Base-by-base conservation (phyloP, 1,284 basidiomycete genomes). In the Cerrena zonata region DNA sequence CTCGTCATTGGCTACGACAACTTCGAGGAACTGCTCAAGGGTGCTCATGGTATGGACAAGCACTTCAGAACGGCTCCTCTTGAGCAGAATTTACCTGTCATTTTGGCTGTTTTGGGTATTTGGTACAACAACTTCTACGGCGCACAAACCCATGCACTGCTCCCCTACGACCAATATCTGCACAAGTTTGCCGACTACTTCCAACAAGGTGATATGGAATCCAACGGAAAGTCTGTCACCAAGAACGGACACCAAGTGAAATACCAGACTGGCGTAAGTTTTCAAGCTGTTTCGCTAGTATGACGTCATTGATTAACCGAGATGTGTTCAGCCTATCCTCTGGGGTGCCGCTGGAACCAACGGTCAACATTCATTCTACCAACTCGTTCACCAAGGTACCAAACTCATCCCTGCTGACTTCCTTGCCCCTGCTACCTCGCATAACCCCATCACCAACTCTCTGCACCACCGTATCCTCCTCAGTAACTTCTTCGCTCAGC, bases 201-300 rank as follows among this genome's bases (percentile, higher is more conserved):
- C 90, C 95, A 99, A 72, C 95, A 99, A 76, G 94, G 94, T 43
- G 95, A 99, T 72, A 99, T 99, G 95, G 95, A 99, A 74, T 96
- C 93, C 21, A 98, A 99, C 71, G 95, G 95, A 55, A 99, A 99
- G 77, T 91, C 84, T 54, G 80, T 97, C 58, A 97, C 94, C 62
- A 99, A 98, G 76, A 78, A 84, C 59, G 95, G 94, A 19, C 78
- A 91, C 56, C 86, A 89, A 48, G 95, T 99, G 19, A 72, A 91
- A 73, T 99, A 98, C 74, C 86, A 99, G 75, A 99, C 95, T 48
- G 96, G 95, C 40, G 89, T 91, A 71, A 47, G 86, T 77, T 15
- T n/a, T 24, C 15, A 34, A 7, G 7, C 30, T 34, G 7, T 34
- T 5, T 25, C 23, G 18, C 18, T 34, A 18, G 10, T 25, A 12